phyloP scores from a whole-genome alignment of 179 eudicot species.

The Silene coronaria region DNA sequence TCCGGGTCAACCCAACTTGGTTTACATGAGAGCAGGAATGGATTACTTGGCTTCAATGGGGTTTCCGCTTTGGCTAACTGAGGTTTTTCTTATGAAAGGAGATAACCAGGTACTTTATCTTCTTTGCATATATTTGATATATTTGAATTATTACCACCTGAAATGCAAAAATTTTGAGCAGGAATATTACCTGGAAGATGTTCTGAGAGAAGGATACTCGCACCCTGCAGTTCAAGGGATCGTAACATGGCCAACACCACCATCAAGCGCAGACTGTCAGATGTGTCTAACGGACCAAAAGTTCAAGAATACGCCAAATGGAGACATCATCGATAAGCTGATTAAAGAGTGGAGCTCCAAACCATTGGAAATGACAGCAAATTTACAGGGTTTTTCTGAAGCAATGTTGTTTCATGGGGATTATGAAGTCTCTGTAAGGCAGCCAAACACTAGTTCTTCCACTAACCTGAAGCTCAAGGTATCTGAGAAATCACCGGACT shows the following conservation, averaged over 20 bases:
- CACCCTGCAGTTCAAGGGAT: slow-evolving; percentile 66
- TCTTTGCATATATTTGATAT: neutral
- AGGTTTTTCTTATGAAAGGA: slow-evolving; percentile 39
- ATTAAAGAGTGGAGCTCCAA: slow-evolving; percentile 11
- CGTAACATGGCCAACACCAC: slow-evolving; percentile 50
- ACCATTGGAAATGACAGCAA: slow-evolving; percentile 16
- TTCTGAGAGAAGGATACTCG: slow-evolving; percentile 50
- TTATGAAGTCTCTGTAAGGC: slow-evolving; percentile 29
- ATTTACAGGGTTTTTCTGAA: slow-evolving; percentile 25
- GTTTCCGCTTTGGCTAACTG: slow-evolving; percentile 64
- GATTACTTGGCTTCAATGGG: slow-evolving; percentile 43
- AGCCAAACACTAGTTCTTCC: slow-evolving; percentile 19
- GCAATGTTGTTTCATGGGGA: slow-evolving; percentile 33
- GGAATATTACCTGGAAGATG: slow-evolving; percentile 45
- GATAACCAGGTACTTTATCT: slow-evolving; percentile 34
- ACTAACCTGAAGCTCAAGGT: slow-evolving; percentile 28
- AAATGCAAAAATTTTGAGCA: slow-evolving; percentile 15
- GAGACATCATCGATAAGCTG: slow-evolving; percentile 9
- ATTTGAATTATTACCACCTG: too few species aligned
- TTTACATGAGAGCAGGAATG: slow-evolving; percentile 51
- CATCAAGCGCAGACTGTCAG: slow-evolving; percentile 27
- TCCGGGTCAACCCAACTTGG: slow-evolving; percentile 43
- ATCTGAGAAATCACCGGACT: slow-evolving; percentile 19
- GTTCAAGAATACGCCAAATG: slow-evolving; percentile 29
- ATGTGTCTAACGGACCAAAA: slow-evolving; percentile 37